A percentile compares a stretch with the other conserved stretches of the same genome.
Evolutionary conservation across 805 yeast species (phyloP).

Genomic region (Saturnispora hagleri): DNA sequence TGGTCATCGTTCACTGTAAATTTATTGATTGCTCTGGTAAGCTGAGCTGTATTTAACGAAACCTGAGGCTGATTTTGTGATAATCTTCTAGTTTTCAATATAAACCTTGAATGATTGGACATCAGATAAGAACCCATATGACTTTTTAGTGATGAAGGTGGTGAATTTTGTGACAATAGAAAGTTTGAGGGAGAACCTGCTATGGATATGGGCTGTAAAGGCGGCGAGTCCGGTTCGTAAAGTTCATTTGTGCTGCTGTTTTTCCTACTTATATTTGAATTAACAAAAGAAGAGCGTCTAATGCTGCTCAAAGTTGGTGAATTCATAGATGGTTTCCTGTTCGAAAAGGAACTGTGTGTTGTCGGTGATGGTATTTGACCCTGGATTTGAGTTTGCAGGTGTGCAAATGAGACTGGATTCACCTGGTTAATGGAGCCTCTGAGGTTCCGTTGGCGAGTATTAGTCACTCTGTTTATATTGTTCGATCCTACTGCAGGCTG

Average conservation of each 20-base stretch:
- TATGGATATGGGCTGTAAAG: constrained; percentile 40
- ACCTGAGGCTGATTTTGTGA: neutral
- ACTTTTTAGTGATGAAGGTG: constrained; percentile 31
- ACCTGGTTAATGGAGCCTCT: neutral
- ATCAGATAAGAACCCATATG: constrained; percentile 6
- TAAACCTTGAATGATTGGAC: constrained; percentile 4
- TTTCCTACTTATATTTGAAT: constrained; percentile 1
- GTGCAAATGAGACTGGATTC: constrained; percentile 3
- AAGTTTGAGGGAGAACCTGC: constrained; percentile 50
- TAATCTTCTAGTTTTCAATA: neutral
- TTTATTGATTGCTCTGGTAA: neutral
- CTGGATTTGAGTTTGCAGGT: constrained; percentile 1
- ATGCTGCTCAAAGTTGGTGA: constrained; percentile 6
- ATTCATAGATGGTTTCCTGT: constrained; percentile 13
- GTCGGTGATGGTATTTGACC: constrained; percentile 4
- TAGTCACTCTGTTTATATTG: neutral
- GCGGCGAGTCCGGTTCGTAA: constrained; percentile 41
- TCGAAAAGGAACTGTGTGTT: neutral
- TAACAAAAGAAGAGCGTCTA: constrained; percentile 2
- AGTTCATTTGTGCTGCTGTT: constrained; percentile 8
- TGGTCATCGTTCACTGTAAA: neutral
- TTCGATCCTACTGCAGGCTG: neutral
- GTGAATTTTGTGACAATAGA: constrained; percentile 44
- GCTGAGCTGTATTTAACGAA: neutral
- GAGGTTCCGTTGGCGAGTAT: neutral